Base-by-base conservation (phyloP, 2,329 filamentous ascomycete species). In the Tolypocladium inflatum region DNA sequence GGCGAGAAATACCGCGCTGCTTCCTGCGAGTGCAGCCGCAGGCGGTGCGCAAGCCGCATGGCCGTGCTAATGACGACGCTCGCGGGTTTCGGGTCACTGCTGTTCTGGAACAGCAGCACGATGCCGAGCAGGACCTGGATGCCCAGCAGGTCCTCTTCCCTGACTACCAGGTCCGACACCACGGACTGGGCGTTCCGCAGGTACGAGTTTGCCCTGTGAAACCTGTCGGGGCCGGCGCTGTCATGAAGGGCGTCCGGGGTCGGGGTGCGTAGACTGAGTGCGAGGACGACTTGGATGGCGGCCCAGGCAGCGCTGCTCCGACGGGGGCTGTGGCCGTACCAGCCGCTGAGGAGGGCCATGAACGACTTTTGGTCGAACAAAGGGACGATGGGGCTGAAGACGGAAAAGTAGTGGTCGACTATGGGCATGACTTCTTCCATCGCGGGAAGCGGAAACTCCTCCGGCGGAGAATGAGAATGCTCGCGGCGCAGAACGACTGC, bases 61-160 rank as follows among this genome's bases (percentile, higher is more conserved):
- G 74, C 75, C 0, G 73, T 73, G 2, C 71, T 69, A 4, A 76
- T 72, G 7, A 76, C 62, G 15, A 76, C 67, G 4, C 69, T 68
- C 0, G 74, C 71, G 3, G 72, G 70, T 39, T 71, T 71, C 1
- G 70, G 67, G 52, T 77, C 71, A 1, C 68, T 65, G 57, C 67
- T 70, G 8, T 72, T 71, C 42, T 73, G 68, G 57, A 74, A 74
- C 5, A 76, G 58, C 30, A 73, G 64, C 3, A 73, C 70, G 9
- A 77, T 66, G 1, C 72, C 74, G 2, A 76, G 53, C 9, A 77
- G 56, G 1, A 73, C 71, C 57, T 76, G 74, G 5, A 76, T 60
- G 1, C 73, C 73, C 0, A 76, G 62, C 0, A 74, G 61, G 15
- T 75, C 73, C 35, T 72, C 64, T 1, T 76, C 70, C 0, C 73